phyloP scores from a whole-genome alignment of 2,329 filamentous ascomycete species.

The Drechslerella coelobrocha region DNA sequence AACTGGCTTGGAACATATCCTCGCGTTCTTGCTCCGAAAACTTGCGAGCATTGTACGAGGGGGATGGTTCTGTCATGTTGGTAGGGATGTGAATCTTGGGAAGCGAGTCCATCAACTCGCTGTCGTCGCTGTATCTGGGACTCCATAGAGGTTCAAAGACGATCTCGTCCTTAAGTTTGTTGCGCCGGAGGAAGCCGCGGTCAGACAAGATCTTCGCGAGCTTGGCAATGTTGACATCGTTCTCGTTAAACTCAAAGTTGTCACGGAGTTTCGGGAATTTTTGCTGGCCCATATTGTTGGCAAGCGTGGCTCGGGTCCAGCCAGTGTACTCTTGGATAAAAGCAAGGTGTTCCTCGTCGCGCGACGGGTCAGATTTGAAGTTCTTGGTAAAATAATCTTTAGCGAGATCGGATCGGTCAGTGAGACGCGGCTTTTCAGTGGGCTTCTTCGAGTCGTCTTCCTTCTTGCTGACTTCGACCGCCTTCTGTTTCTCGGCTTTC shows the following conservation, averaged over 20 bases:
- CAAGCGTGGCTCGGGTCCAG: constrained; percentile 14
- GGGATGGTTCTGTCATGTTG: constrained; percentile 16
- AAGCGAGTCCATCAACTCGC: background rate
- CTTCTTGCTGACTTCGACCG: background rate
- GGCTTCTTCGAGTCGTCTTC: background rate
- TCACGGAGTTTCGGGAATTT: constrained; percentile 26
- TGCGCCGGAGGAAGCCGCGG: constrained; percentile 29
- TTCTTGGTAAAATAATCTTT: constrained; percentile 41
- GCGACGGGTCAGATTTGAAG: constrained; percentile 43
- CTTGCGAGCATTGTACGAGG: constrained; percentile 17
- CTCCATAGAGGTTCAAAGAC: constrained; percentile 34
- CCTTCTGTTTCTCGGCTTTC: background rate
- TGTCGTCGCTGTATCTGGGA: background rate
- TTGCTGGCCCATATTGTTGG: constrained; percentile 16
- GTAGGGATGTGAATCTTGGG: constrained; percentile 32
- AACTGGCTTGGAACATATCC: constrained; percentile 3
- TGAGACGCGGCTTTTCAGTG: background rate
- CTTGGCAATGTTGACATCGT: constrained; percentile 21
- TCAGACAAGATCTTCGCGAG: constrained; percentile 39
- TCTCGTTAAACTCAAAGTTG: constrained; percentile 12
- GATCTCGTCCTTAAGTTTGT: constrained; percentile 6
- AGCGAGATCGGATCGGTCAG: background rate
- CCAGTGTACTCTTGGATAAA: constrained; percentile 28
- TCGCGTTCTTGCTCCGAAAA: constrained; percentile 24
- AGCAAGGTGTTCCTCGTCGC: constrained; percentile 25